These are phyloP conservation scores for Aegle marmelos DNA, from an alignment of 345 rosid species.

Conservation along the genomic window DNA sequence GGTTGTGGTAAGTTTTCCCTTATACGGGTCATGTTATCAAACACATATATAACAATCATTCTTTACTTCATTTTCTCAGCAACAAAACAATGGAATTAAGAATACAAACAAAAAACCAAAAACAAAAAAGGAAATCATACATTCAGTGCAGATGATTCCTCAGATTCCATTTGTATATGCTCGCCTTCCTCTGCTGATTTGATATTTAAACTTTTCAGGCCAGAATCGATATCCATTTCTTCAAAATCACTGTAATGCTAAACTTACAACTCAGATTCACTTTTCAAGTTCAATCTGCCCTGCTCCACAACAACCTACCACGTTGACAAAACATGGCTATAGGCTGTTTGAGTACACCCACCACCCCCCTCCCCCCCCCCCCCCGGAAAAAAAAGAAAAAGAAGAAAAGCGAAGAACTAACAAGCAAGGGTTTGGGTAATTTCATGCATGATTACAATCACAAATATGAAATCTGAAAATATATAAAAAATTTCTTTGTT, in stretches of 20 bases:
- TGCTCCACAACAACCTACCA: not conserved
- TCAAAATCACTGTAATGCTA: not conserved
- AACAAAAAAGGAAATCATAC: not conserved
- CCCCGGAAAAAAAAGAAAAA: not conserved
- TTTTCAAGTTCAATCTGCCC: not conserved
- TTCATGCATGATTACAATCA: not conserved
- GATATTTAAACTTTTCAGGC: slow-evolving; percentile 15
- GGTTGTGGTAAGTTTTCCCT: not conserved
- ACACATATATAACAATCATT: not conserved
- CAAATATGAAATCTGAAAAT: not conserved
- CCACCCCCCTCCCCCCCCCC: too few relatives aligned
- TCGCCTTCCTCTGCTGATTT: slow-evolving; percentile 33
- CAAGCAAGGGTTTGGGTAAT: not conserved
- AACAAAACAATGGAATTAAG: not conserved
- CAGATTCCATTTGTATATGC: slow-evolving; percentile 40
- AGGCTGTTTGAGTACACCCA: not conserved
- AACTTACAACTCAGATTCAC: not conserved
- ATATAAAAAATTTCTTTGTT: too few relatives aligned
- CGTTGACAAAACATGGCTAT: not conserved
- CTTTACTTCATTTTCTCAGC: not conserved
- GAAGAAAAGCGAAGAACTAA: not conserved
- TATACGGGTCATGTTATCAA: not conserved
- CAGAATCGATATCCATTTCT: slow-evolving; percentile 55
- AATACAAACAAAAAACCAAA: not conserved
- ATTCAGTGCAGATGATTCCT: slow-evolving; percentile 1